A percentile compares a stretch with the other conserved stretches of the same genome.
phyloP scores from a whole-genome alignment of 108 stramenopile genomes.

The Pseudonitzschia multiseries region DNA sequence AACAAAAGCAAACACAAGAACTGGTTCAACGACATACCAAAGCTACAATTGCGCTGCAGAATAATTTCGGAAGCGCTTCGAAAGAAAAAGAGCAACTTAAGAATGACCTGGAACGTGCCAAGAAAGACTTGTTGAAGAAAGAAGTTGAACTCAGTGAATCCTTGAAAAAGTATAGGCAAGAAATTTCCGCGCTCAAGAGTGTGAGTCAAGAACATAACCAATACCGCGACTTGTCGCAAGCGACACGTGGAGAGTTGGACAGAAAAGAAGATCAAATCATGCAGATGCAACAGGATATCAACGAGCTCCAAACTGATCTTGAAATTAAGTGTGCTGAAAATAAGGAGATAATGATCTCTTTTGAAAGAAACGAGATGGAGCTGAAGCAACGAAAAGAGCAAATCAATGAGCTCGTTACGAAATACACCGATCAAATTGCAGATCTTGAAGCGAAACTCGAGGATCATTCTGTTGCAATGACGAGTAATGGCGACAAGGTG shows the following conservation, averaged over 20 bases:
- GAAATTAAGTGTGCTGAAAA: conserved; percentile 23
- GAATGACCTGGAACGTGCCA: conserved; percentile 22
- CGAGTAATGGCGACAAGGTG: conserved; percentile 18
- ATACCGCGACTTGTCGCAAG: conserved; percentile 18
- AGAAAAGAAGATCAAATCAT: conserved; percentile 32
- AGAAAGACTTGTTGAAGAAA: conserved; percentile 41
- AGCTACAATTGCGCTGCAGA: conserved; percentile 16
- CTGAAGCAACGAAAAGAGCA: conserved; percentile 38
- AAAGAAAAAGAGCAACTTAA: conserved; percentile 33
- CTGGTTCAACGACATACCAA: conserved; percentile 34
- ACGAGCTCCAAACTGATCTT: conserved; percentile 21
- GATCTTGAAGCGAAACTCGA: conserved; percentile 30
- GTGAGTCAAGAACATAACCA: conserved; percentile 37
- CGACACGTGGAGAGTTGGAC: conserved; percentile 26
- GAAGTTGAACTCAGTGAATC: conserved; percentile 34
- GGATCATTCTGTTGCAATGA: conserved; percentile 28
- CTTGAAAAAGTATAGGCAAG: conserved; percentile 18
- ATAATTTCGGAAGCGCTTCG: conserved; percentile 13
- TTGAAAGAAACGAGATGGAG: conserved; percentile 34
- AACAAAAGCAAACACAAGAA: conserved; percentile 40
- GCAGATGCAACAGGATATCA: conserved; percentile 25
- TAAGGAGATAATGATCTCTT: conserved; percentile 24
- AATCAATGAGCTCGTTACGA: conserved; percentile 26
- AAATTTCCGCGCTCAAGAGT: conserved; percentile 25
- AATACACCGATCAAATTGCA: conserved; percentile 32